These are phyloP conservation scores for Fragaria iinumae DNA, from an alignment of 306 rosid species.

Conservation along the genomic window DNA sequence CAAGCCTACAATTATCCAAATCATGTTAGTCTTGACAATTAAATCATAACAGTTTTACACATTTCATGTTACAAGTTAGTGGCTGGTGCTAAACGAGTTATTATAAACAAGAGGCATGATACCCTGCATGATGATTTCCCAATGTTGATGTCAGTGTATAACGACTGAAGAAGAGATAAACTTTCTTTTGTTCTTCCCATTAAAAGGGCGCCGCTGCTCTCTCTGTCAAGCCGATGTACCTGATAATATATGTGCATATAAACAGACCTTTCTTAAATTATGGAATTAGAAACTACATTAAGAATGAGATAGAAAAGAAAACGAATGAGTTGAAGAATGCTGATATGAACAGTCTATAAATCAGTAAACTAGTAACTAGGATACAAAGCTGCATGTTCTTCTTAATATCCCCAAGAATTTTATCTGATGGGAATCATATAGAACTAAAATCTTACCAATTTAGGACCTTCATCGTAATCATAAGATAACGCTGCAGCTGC, in stretches of 20 bases:
- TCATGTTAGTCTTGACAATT: slow-evolving; percentile 7
- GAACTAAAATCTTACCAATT: slow-evolving; percentile 57
- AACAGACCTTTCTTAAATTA: background rate
- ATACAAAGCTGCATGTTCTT: background rate
- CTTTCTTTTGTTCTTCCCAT: slow-evolving; percentile 87
- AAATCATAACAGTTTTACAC: background rate
- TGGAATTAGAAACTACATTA: background rate
- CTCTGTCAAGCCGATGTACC: slow-evolving; percentile 96
- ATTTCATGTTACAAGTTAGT: background rate
- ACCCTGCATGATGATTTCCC: slow-evolving; percentile 68
- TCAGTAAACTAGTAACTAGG: background rate
- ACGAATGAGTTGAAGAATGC: background rate
- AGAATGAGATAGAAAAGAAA: slow-evolving; percentile 2
- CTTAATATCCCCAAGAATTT: background rate
- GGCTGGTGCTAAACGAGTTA: background rate
- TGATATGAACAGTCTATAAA: background rate
- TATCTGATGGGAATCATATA: background rate
- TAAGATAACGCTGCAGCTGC: slow-evolving; percentile 93
- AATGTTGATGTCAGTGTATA: slow-evolving; percentile 55
- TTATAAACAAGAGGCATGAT: slow-evolving; percentile 11
- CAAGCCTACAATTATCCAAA: slow-evolving; percentile 51
- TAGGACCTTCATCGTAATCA: slow-evolving; percentile 82
- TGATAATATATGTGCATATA: slow-evolving; percentile 24
- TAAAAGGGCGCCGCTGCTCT: slow-evolving; percentile 77
- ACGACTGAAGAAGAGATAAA: slow-evolving; percentile 63